Evolutionary conservation across 768 basidiomycete genomes (phyloP), one percentile per base, ranked within the genome.

Genomic region (Epithele typhae): DNA sequence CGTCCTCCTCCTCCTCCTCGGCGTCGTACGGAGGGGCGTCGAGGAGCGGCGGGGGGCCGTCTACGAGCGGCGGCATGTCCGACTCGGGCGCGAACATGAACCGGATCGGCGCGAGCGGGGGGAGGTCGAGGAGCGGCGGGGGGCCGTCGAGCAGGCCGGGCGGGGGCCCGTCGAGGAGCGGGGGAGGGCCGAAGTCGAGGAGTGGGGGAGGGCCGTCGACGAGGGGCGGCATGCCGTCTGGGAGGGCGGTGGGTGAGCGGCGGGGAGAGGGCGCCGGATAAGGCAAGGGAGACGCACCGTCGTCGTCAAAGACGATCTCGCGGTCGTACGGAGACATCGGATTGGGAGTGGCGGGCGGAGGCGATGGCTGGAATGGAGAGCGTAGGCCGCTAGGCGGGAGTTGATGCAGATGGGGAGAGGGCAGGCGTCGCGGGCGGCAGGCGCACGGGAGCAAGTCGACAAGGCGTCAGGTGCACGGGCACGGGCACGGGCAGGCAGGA

Each of bases 71-170:
- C 11, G 59, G 49, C 36, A 56, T 62, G 37, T 47, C 50, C 25
- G 55, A 51, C 22, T 58, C 52, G 24, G 54, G 49, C 9, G 35
- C 35, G 17, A 36, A 36, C 27, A 30, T 75, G 65, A 84, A 83
- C n/a, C 81, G 82, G 65, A 77, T 81, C 35, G 72, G 76, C 70
- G 65, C 63, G 24, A 71, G 65, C 49, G 74, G 68, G 49, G 74
- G 76, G 59, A 74, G 72, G 58, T 82, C 78, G 56, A 79, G 65
- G 46, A 67, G 65, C 41, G 65, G 66, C 14, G 67, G 67, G 65
- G 67, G 66, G 57, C 62, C 66, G 50, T 65, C 64, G 62, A 40
- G 37, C 30, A 40, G 37, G 45, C 40, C 37, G 45, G 48, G 49
- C 43, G 49, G 49, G 43, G 39, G 39, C 46, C 50, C 30, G 30